Evolutionary conservation across 345 rosid genomes (phyloP).

Genomic region (Populus ilicifolia): DNA sequence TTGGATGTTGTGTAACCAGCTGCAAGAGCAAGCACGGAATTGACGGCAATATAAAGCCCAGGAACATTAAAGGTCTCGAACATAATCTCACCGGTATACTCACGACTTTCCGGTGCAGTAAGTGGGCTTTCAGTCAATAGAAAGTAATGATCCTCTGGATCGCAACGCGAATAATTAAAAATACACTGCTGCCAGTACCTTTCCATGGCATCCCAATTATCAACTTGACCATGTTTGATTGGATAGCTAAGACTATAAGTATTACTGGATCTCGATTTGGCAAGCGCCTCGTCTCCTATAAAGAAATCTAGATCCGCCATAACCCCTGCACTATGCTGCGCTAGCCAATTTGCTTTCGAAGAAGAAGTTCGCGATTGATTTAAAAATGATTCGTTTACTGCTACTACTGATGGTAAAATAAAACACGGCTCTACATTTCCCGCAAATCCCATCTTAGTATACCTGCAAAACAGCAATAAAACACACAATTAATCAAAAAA

Average conservation of each 20-base stretch:
- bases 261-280: constrained; percentile 71
- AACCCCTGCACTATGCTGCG: constrained; percentile 91
- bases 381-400: constrained; percentile 77
- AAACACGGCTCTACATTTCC: constrained; percentile 99
- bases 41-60: constrained; percentile 93
- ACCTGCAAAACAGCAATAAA: constrained; percentile 43
- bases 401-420: constrained; percentile 83
- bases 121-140: constrained; percentile 95
- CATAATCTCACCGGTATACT: constrained; percentile 92
- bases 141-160: constrained; percentile 98
- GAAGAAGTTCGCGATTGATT: constrained; percentile 67
- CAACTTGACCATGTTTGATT: constrained; percentile 81
- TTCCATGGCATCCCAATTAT: constrained; percentile 98
- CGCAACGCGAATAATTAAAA: constrained; percentile 85
- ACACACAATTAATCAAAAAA: neutral
- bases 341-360: constrained; percentile 64
- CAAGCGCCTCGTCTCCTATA: constrained; percentile 79
- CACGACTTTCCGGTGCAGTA: constrained; percentile 92
- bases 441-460: constrained; percentile 91
- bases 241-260: constrained; percentile 76
- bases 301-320: constrained; percentile 96
- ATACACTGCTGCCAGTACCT: constrained; percentile 97
- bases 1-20: constrained; percentile 95
- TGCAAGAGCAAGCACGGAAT: constrained; percentile 95
- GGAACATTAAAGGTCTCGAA: constrained; percentile 95